Percentiles rank a stretch among this genome's conserved stretches.
Conservation (phyloP, 345 rosid species). For the Salix exigua region DNA sequence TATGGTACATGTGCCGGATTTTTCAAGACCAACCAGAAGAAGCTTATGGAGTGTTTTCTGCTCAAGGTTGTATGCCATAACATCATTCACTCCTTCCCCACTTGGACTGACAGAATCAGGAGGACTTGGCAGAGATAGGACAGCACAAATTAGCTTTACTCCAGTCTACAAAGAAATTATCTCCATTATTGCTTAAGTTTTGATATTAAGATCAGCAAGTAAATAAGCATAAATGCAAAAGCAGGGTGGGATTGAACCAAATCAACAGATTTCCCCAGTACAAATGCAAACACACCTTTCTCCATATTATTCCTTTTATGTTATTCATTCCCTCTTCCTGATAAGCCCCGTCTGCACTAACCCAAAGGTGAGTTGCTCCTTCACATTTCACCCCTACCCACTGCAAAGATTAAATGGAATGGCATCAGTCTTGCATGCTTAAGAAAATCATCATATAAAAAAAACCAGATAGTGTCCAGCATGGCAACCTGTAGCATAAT, state of each 20-base stretch:
- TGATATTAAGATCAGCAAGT: conserved; percentile 5
- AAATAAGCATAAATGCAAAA: conserved; percentile 6
- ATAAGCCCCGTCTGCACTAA: conserved; percentile 58
- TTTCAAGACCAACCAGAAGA: conserved; percentile 67
- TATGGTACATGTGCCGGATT: conserved; percentile 80
- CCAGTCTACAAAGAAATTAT: conserved; percentile 36
- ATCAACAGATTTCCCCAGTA: neutral
- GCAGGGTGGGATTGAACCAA: neutral
- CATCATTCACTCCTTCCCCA: conserved; percentile 27
- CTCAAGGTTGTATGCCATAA: neutral
- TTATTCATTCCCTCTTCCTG: conserved; percentile 74
- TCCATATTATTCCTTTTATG: conserved; percentile 55
- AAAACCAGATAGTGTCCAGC: conserved; percentile 5
- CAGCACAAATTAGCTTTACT: conserved; percentile 37
- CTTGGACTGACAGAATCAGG: conserved; percentile 22
- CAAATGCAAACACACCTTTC: conserved; percentile 41
- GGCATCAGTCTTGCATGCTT: neutral
- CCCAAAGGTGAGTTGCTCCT: conserved; percentile 65
- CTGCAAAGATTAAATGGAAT: conserved; percentile 40
- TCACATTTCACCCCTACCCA: conserved; percentile 57
- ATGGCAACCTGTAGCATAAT: conserved; percentile 63
- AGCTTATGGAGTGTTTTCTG: conserved; percentile 42
- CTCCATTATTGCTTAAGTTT: conserved; percentile 5
- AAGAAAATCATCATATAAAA: conserved; percentile 7
- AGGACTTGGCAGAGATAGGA: conserved; percentile 66